phyloP scores from a whole-genome alignment of 2,329 filamentous ascomycete genomes.

The Curvularia spicifera region DNA sequence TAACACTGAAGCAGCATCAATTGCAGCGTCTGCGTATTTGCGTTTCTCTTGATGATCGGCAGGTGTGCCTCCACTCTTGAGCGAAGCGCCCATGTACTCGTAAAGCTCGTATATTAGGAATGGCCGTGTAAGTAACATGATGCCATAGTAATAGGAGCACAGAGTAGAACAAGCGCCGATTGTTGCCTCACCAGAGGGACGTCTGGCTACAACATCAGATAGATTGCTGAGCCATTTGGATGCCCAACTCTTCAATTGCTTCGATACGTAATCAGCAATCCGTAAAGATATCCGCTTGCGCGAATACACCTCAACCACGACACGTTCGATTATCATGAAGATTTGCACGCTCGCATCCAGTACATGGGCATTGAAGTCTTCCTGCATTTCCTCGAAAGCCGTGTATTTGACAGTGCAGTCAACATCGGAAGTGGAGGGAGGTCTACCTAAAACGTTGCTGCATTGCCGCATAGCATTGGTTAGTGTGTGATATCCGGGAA shows the following conservation, averaged over 20 bases:
- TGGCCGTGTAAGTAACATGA: conserved; percentile 61
- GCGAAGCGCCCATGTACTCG: conserved; percentile 41
- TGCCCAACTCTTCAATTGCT: conserved; percentile 52
- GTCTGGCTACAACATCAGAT: conserved; percentile 36
- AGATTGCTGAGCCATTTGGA: conserved; percentile 43
- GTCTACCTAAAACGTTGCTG: conserved; percentile 59
- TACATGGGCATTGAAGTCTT: conserved; percentile 28
- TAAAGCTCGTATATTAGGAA: conserved; percentile 61
- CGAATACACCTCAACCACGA: conserved; percentile 56
- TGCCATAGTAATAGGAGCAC: conserved; percentile 61
- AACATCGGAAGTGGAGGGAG: conserved; percentile 60
- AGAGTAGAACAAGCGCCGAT: conserved; percentile 59
- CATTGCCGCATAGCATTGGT: not conserved
- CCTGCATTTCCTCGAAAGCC: conserved; percentile 26
- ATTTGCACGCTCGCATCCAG: conserved; percentile 53
- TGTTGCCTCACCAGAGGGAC: conserved; percentile 34
- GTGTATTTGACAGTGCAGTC: conserved; percentile 54
- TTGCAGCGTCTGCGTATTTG: conserved; percentile 41
- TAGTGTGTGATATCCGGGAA: not conserved
- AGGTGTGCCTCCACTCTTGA: conserved; percentile 38
- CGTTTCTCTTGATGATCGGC: conserved; percentile 35
- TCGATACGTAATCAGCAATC: conserved; percentile 52
- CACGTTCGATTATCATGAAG: conserved; percentile 57
- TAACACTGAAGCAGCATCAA: conserved; percentile 38
- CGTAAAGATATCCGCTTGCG: conserved; percentile 51